Evolutionary conservation across 139 green algal species (phyloP), one percentile per base, ranked within the genome.

Genomic region (Chlamydomonas sp.): DNA sequence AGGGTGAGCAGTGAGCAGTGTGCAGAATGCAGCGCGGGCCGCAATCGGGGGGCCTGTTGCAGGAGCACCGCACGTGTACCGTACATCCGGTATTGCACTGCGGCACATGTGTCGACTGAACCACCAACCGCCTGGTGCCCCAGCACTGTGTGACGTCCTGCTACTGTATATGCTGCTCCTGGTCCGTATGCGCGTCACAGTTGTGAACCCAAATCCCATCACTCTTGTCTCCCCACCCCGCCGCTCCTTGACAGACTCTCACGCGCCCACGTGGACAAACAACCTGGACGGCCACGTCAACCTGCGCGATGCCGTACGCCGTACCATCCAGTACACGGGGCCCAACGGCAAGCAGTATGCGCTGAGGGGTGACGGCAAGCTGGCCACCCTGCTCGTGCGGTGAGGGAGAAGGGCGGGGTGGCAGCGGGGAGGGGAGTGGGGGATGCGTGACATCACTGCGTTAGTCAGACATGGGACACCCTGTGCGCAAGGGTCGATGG

Each of bases 261-360:
- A 97, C 87, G 92, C 93, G 18, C 96, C 96, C 71, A 97, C 95
- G 16, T 98, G 96, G 96, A 61, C 16, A n/a, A 93, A 93, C 88
- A 92, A 94, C 86, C 85, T 97, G 66, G 93, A 97, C 61, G 95
- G 95, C 58, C 95, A 97, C 64, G 69, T 97, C 58, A 97, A 97
- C 91, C 71, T 97, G 87, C 84, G 90, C 15, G 94, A 96, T 61
- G 94, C 95, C 1, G 73, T 95, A 9, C 85, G 90, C 16, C 88
- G 95, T 89, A 94, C 84, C 77, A 95, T 98, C 88, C 83, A 10
- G 63, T 96, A 93, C 78, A 88, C 89, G 12, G 93, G 90, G 62
- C 88, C 94, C 49, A 90, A 88, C 80, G 94, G 94, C 91, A 98
- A 98, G 93, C 78, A 78, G 49, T 97, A 96, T 92, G 90, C 66